These are phyloP conservation scores for Saccharomyces hybrid DNA, from an alignment of 1,139 yeast genomes.

Conservation along the genomic window DNA sequence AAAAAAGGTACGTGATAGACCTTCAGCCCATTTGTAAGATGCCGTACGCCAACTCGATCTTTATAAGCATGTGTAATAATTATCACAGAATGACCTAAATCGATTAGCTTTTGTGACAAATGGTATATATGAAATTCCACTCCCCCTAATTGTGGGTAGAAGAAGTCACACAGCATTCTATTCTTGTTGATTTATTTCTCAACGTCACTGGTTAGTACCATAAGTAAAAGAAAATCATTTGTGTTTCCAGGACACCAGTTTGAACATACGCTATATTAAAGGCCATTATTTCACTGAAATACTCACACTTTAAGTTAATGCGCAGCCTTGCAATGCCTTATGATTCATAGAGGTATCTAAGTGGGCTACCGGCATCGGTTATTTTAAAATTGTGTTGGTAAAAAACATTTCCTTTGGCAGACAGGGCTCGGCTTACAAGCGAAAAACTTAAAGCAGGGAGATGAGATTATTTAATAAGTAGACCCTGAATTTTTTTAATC, in stretches of 20 bases:
- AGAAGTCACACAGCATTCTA: slow-evolving; percentile 92
- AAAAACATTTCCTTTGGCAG: background rate
- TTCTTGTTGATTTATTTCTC: background rate
- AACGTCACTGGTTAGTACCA: background rate
- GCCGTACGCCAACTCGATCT: slow-evolving; percentile 71
- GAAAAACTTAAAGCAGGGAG: background rate
- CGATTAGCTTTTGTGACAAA: slow-evolving; percentile 64
- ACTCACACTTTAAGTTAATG: too few relatives aligned
- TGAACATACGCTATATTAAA: background rate
- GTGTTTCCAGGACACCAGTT: too few relatives aligned
- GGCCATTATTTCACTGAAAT: background rate
- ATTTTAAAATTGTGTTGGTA: background rate
- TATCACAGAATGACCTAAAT: slow-evolving; percentile 84
- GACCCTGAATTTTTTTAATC: background rate
- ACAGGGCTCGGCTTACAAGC: background rate
- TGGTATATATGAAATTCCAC: slow-evolving; percentile 94
- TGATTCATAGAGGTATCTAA: too few relatives aligned
- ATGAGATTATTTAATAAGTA: background rate
- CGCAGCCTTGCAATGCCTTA: background rate
- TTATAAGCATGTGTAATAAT: slow-evolving; percentile 87
- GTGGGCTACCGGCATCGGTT: background rate
- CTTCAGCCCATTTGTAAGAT: slow-evolving; percentile 80
- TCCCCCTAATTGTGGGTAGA: slow-evolving; percentile 98
- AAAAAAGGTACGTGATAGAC: slow-evolving; percentile 85
- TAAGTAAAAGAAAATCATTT: background rate